phyloP scores from a whole-genome alignment of 108 stramenopile genomes.

The Mediolabrus comicus region DNA sequence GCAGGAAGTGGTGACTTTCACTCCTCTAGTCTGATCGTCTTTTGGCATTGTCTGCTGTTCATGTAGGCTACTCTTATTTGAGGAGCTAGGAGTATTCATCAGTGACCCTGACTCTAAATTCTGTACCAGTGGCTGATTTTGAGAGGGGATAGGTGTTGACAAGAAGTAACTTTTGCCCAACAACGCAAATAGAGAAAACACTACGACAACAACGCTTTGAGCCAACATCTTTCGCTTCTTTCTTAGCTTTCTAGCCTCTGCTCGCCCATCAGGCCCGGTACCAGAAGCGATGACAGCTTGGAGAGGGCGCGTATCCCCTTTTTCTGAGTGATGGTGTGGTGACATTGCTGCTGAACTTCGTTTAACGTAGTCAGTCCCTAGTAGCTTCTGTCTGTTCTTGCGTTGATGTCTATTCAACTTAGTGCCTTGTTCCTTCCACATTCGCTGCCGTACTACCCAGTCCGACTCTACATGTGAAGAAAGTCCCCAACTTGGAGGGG shows the following conservation, averaged over 20 bases:
- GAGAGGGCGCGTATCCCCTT: constrained; percentile 10
- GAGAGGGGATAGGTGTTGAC: neutral
- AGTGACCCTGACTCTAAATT: neutral
- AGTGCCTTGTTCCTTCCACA: constrained; percentile 48
- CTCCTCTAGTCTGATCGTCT: neutral
- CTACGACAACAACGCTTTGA: constrained; percentile 31
- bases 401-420: constrained; percentile 52
- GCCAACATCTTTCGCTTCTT: constrained; percentile 42
- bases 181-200: constrained; percentile 36
- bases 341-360: neutral
- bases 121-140: neutral
- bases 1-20: neutral
- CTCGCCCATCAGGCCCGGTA: constrained; percentile 54
- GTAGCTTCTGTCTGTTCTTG: constrained; percentile 50
- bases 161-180: constrained; percentile 18
- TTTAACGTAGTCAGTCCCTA: constrained; percentile 4
- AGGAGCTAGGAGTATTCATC: neutral
- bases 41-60: neutral
- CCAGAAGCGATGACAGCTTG: constrained; percentile 63
- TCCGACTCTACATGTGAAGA: constrained; percentile 55
- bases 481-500: constrained; percentile 61
- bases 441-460: constrained; percentile 65
- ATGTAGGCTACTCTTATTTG: neutral
- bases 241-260: constrained; percentile 30
- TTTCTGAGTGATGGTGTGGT: constrained; percentile 1